Percentiles rank a stretch among this genome's conserved stretches.
phyloP scores from a whole-genome alignment of 306 rosid genomes.

The Corylus avellana region DNA sequence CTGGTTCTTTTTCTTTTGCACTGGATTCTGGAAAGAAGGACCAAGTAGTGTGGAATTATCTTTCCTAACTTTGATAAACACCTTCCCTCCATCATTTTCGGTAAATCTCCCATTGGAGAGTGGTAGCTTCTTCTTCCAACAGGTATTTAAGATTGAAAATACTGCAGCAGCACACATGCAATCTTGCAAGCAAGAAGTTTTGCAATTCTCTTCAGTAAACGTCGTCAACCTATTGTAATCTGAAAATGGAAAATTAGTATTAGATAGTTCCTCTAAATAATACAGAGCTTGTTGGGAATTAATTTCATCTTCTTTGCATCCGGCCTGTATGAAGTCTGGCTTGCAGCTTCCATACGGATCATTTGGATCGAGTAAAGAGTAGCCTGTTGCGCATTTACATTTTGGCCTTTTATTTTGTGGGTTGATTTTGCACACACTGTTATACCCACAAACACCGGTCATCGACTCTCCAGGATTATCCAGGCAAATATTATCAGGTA shows the following conservation, averaged over 20 bases:
- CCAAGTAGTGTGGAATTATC: not conserved
- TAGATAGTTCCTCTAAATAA: constrained; percentile 10
- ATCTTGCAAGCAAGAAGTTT: constrained; percentile 33
- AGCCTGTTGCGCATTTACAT: constrained; percentile 33
- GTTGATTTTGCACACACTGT: constrained; percentile 31
- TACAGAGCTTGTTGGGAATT: not conserved
- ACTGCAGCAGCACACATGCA: constrained; percentile 37
- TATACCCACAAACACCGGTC: constrained; percentile 41
- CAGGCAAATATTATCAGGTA: constrained; percentile 17
- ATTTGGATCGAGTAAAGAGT: constrained; percentile 26
- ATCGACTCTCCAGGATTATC: not conserved
- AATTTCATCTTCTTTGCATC: constrained; percentile 30
- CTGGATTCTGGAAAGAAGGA: not conserved
- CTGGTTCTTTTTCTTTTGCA: constrained; percentile 24
- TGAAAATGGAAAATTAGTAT: constrained; percentile 38
- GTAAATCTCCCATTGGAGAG: constrained; percentile 43
- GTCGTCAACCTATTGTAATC: constrained; percentile 14
- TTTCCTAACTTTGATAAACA: constrained; percentile 17
- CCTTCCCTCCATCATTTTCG: not conserved
- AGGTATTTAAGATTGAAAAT: too few relatives aligned
- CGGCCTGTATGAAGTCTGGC: constrained; percentile 17
- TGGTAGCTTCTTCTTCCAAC: not conserved
- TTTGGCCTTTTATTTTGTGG: constrained; percentile 24
- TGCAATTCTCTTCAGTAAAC: constrained; percentile 24
- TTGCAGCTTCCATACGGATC: constrained; percentile 31